These are phyloP conservation scores for Citrus sp. DNA, from an alignment of 345 rosid genomes.

Conservation along the genomic window DNA sequence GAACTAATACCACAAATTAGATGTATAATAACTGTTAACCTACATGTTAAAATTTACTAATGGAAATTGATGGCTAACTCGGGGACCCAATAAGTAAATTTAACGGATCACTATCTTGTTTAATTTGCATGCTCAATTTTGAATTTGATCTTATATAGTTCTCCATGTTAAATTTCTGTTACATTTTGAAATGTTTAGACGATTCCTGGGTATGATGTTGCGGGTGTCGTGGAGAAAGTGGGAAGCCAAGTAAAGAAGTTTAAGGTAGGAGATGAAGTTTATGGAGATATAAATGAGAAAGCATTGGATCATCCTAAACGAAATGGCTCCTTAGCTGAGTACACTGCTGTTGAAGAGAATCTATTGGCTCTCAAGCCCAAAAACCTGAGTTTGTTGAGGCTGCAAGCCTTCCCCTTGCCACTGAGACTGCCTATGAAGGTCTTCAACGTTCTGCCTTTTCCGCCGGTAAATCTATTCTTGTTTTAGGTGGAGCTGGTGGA, in stretches of 20 bases:
- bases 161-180: too few relatives aligned
- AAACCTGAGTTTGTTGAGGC: conserved; percentile 70
- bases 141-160: not conserved
- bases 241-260: conserved; percentile 73
- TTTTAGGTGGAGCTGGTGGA: conserved; percentile 87
- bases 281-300: conserved; percentile 82
- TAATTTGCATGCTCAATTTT: too few relatives aligned
- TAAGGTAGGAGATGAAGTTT: conserved; percentile 83
- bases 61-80: too few relatives aligned
- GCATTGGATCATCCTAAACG: conserved; percentile 86
- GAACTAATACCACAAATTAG: too few relatives aligned
- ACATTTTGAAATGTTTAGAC: conserved; percentile 37
- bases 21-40: too few relatives aligned
- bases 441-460: conserved; percentile 70
- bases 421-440: conserved; percentile 82
- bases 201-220: conserved; percentile 92
- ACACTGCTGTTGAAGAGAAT: conserved; percentile 87
- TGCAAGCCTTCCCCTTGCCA: conserved; percentile 82
- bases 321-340: conserved; percentile 81
- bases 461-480: conserved; percentile 75
- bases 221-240: conserved; percentile 81
- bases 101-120: too few relatives aligned
- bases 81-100: too few relatives aligned
- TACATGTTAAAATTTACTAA: too few relatives aligned
- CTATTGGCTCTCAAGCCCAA: conserved; percentile 76